Conservation (phyloP, 2,329 filamentous ascomycete species). For the Aspergillus awamori region DNA sequence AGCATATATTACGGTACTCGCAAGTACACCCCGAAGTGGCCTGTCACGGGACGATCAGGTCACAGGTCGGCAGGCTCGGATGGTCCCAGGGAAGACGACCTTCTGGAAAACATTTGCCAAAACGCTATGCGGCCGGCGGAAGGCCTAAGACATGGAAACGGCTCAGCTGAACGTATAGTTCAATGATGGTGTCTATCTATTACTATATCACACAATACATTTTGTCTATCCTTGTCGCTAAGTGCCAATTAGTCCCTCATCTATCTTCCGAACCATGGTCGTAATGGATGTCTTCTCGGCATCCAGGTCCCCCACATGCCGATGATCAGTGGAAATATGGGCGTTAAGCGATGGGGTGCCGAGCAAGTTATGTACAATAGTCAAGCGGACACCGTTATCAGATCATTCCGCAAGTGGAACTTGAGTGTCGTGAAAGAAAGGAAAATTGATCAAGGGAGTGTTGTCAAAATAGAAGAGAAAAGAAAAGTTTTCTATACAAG, state of each 20-base stretch:
- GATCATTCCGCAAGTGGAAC: neutral
- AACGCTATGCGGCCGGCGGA: neutral
- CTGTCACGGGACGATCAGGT: neutral
- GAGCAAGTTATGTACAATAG: slow-evolving; percentile 2
- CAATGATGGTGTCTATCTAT: neutral
- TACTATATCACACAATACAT: neutral
- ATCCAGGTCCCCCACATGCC: neutral
- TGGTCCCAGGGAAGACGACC: neutral
- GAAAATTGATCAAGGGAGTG: neutral
- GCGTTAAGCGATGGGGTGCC: neutral
- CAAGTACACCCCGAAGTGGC: neutral
- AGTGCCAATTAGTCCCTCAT: neutral
- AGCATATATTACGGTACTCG: neutral
- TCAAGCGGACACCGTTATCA: neutral
- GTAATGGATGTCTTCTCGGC: neutral
- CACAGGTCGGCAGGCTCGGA: neutral
- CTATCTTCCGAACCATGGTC: neutral
- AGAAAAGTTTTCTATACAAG: neutral
- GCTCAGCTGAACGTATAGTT: neutral
- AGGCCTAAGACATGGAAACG: neutral
- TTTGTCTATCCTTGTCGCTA: slow-evolving; percentile 4
- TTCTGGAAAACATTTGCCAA: neutral
- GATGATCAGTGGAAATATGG: slow-evolving; percentile 1
- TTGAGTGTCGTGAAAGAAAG: neutral
- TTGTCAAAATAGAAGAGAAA: neutral